phyloP scores from a whole-genome alignment of 345 rosid genomes.

The Pistacia integerrima region DNA sequence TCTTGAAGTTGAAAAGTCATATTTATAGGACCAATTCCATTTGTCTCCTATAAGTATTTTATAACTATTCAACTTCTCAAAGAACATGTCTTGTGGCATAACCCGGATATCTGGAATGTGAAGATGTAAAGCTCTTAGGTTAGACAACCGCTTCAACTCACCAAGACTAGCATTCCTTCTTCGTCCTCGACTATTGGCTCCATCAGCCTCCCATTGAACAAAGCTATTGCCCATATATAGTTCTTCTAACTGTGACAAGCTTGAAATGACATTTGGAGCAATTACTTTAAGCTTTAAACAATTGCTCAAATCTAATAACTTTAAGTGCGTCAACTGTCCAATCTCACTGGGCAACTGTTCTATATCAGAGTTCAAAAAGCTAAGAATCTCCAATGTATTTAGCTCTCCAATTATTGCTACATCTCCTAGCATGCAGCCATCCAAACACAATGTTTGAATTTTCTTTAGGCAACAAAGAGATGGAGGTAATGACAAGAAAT shows the following conservation, averaged over 20 bases:
- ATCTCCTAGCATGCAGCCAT: not conserved
- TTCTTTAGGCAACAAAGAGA: conserved; percentile 9
- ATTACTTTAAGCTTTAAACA: conserved; percentile 25
- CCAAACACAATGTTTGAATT: conserved; percentile 23
- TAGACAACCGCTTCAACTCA: conserved; percentile 25
- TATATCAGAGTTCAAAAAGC: conserved; percentile 6
- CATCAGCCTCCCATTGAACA: conserved; percentile 25
- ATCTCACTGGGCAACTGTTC: conserved; percentile 17
- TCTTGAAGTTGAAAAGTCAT: not conserved
- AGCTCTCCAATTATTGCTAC: conserved; percentile 15
- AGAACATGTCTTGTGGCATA: conserved; percentile 11
- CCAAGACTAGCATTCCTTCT: conserved; percentile 17
- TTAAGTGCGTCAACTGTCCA: conserved; percentile 16
- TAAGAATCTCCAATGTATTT: conserved; percentile 1
- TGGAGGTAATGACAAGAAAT: conserved; percentile 16
- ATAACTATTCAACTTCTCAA: not conserved
- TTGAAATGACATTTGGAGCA: conserved; percentile 18
- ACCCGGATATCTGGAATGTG: not conserved
- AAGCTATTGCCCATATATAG: conserved; percentile 17
- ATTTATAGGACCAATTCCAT: not conserved
- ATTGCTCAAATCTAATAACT: conserved; percentile 15
- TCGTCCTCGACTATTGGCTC: not conserved
- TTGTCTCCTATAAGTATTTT: not conserved
- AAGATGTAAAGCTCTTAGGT: not conserved
- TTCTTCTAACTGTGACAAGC: conserved; percentile 25